Percentiles rank a stretch among this genome's conserved stretches.
phyloP scores from a whole-genome alignment of 2,329 filamentous ascomycete genomes.

The Ophiostoma himal-ulmi region DNA sequence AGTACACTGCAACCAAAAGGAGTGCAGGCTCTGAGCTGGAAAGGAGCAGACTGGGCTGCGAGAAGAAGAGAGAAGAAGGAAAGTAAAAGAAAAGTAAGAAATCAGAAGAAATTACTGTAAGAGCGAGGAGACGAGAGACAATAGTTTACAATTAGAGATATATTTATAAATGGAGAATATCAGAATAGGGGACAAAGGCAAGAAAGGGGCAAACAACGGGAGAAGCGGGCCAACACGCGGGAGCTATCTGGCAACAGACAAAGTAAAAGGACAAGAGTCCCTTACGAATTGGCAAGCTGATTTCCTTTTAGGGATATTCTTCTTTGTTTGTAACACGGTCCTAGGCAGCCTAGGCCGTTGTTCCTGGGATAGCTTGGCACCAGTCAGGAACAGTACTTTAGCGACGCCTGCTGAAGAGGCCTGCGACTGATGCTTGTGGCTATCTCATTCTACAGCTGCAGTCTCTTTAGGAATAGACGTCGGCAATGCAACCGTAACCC shows the following conservation, averaged over 20 bases:
- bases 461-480: background rate
- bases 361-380: background rate
- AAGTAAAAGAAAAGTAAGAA: background rate
- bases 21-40: background rate
- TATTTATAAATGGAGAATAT: background rate
- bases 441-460: background rate
- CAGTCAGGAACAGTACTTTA: background rate
- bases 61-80: background rate
- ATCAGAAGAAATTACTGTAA: background rate
- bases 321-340: background rate
- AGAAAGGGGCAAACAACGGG: conserved; percentile 1
- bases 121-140: conserved; percentile 3
- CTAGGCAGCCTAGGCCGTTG: background rate
- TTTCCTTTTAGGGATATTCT: background rate
- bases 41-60: background rate
- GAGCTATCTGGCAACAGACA: background rate
- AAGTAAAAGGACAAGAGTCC: background rate
- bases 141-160: background rate
- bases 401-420: background rate
- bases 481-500: background rate
- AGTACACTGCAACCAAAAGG: background rate
- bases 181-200: background rate
- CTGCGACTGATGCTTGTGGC: too few species aligned
- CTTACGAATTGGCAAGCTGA: background rate
- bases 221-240: background rate